These are phyloP conservation scores for Backusella macrospora DNA, from an alignment of 192 early-diverging fungal genomes.

Conservation along the genomic window DNA sequence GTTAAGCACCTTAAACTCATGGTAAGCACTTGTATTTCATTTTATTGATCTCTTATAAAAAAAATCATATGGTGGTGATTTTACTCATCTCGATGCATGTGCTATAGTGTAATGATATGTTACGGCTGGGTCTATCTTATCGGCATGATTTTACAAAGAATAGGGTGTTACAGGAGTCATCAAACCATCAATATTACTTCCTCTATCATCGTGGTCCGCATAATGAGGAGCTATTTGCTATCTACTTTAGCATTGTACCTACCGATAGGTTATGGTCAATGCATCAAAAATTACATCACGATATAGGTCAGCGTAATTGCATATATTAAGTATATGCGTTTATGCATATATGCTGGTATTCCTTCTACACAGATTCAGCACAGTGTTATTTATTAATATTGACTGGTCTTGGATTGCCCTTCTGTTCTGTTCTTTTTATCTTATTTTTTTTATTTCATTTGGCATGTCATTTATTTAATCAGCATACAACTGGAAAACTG, in stretches of 20 bases:
- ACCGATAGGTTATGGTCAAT: conserved; percentile 22
- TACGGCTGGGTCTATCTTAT: conserved; percentile 1
- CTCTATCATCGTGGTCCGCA: conserved; percentile 14
- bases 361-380: too few species aligned
- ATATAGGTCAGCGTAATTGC: conserved; percentile 27
- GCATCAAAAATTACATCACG: conserved; percentile 29
- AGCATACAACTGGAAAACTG: too few species aligned
- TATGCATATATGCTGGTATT: too few species aligned
- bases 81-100: not conserved
- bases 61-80: too few species aligned
- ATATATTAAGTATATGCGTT: conserved; percentile 4
- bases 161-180: conserved; percentile 2
- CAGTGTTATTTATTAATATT: too few species aligned
- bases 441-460: too few species aligned
- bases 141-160: not conserved
- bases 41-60: too few species aligned
- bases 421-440: too few species aligned
- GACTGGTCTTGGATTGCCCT: too few species aligned
- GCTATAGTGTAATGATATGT: conserved; percentile 14
- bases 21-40: not conserved
- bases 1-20: conserved; percentile 1
- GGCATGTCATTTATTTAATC: too few species aligned
- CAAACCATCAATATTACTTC: conserved; percentile 9
- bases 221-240: conserved; percentile 15
- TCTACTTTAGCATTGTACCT: conserved; percentile 29